Conservation (phyloP, 2,329 filamentous ascomycete species). For the Paecilomyces dactylethromorphus region DNA sequence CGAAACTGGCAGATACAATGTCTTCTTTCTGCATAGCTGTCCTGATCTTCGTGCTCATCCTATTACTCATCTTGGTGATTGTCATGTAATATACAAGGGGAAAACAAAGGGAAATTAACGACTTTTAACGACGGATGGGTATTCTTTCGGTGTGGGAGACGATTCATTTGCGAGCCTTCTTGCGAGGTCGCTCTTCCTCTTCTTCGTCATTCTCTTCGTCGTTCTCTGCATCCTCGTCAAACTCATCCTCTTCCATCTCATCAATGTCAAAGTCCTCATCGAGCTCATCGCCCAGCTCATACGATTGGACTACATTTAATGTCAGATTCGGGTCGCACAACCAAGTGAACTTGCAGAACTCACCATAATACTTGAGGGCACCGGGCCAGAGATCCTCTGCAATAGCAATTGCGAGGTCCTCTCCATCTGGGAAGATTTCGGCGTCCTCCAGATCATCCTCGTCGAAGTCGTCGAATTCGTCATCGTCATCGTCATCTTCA, state of each 20-base stretch:
- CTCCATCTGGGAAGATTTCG: slow-evolving; percentile 83
- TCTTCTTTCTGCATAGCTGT: slow-evolving; percentile 89
- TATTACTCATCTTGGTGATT: slow-evolving; percentile 74
- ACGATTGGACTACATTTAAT: slow-evolving; percentile 55
- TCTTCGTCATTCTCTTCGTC: slow-evolving; percentile 26
- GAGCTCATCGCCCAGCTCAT: slow-evolving; percentile 57
- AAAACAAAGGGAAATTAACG: slow-evolving; percentile 4
- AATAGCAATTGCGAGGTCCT: slow-evolving; percentile 72
- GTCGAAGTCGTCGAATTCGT: slow-evolving; percentile 53
- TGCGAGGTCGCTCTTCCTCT: slow-evolving; percentile 27
- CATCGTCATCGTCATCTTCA: slow-evolving; percentile 41
- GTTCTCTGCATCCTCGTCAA: slow-evolving; percentile 49
- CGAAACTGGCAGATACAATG: slow-evolving; percentile 48
- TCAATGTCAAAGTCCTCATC: slow-evolving; percentile 63
- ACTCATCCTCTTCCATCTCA: slow-evolving; percentile 42
- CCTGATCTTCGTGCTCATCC: slow-evolving; percentile 79
- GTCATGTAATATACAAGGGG: slow-evolving; percentile 45
- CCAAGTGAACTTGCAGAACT: slow-evolving; percentile 32
- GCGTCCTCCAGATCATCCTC: slow-evolving; percentile 59
- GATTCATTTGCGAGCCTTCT: slow-evolving; percentile 13
- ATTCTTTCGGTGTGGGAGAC: neutral
- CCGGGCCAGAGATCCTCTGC: slow-evolving; percentile 84
- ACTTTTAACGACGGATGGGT: slow-evolving; percentile 2
- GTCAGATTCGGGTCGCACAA: slow-evolving; percentile 27
- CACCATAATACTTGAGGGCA: slow-evolving; percentile 87